Evolutionary conservation across 1,284 basidiomycete species (phyloP).

Genomic region (Melampsora larici-populina): DNA sequence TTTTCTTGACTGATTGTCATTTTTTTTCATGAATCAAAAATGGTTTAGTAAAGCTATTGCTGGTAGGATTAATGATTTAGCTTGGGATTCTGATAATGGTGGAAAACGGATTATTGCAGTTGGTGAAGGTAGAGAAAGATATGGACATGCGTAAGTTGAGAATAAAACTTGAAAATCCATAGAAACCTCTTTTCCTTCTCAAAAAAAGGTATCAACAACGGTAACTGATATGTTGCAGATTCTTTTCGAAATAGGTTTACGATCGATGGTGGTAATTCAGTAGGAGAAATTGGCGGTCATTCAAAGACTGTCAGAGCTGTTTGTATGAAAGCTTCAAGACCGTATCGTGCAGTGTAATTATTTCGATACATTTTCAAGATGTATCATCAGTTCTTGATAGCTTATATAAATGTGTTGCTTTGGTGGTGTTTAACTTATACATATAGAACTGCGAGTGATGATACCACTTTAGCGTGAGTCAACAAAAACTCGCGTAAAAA

Average conservation of each 20-base stretch:
- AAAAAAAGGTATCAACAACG: not conserved
- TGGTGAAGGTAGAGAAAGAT: conserved; percentile 91
- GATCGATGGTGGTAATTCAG: conserved; percentile 69
- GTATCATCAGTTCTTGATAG: too few species aligned
- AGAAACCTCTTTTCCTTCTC: not conserved
- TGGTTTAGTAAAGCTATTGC: conserved; percentile 64
- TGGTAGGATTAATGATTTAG: conserved; percentile 84
- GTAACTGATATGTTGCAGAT: conserved; percentile 63
- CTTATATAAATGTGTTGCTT: too few species aligned
- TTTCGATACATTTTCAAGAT: too few species aligned
- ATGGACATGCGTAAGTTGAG: conserved; percentile 48
- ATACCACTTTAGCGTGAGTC: conserved; percentile 69
- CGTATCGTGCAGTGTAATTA: conserved; percentile 73
- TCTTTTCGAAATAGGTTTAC: conserved; percentile 85
- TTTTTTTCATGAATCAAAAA: not conserved
- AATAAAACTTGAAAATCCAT: not conserved
- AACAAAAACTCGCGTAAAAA: not conserved
- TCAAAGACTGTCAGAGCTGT: conserved; percentile 91
- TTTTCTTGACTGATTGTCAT: not conserved
- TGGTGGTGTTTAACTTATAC: not conserved
- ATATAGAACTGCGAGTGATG: conserved; percentile 63
- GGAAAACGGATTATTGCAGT: conserved; percentile 92
- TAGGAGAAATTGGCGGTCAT: conserved; percentile 91
- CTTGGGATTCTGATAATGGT: conserved; percentile 80
- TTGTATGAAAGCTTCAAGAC: conserved; percentile 80